These are phyloP conservation scores for Neurospora sp. DNA, from an alignment of 495 filamentous ascomycete species.

Conservation along the genomic window DNA sequence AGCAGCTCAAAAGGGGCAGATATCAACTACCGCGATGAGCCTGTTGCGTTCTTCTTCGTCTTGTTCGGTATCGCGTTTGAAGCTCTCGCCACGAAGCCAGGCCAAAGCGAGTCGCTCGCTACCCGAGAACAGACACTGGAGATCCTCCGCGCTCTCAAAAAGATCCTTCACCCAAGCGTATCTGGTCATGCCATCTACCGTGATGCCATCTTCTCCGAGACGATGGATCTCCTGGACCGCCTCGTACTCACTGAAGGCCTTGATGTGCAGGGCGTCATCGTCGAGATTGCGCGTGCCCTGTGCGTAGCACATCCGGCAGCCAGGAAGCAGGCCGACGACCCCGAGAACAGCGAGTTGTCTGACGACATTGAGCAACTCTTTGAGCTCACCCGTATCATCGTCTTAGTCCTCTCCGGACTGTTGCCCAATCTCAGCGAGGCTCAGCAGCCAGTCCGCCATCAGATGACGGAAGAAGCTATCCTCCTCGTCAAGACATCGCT, in stretches of 20 bases:
- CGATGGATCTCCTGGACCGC: slow-evolving; percentile 91
- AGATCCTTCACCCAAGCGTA: slow-evolving; percentile 90
- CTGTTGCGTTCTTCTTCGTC: slow-evolving; percentile 98
- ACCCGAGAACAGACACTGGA: slow-evolving; percentile 75
- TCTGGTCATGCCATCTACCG: slow-evolving; percentile 94
- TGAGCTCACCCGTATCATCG: slow-evolving; percentile 89
- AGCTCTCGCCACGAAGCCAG: slow-evolving; percentile 72
- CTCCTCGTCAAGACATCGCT: slow-evolving; percentile 70
- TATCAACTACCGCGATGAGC: slow-evolving; percentile 97
- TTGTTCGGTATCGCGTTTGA: slow-evolving; percentile 95
- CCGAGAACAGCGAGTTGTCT: slow-evolving; percentile 64
- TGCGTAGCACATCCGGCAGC: slow-evolving; percentile 88
- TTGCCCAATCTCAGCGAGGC: slow-evolving; percentile 78
- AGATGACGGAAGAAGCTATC: slow-evolving; percentile 73
- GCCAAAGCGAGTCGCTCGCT: slow-evolving; percentile 55
- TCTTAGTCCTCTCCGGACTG: slow-evolving; percentile 77
- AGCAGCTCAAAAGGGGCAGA: slow-evolving; percentile 47
- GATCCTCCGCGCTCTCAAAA: slow-evolving; percentile 84
- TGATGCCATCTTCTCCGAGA: slow-evolving; percentile 91
- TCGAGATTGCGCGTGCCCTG: slow-evolving; percentile 83
- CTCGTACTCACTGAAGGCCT: slow-evolving; percentile 82
- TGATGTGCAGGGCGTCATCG: slow-evolving; percentile 83
- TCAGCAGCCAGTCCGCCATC: slow-evolving; percentile 58
- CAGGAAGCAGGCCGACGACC: slow-evolving; percentile 48
- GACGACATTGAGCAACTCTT: slow-evolving; percentile 98